Conservation (phyloP, 257 asterid species). For the Nicotiana tomentosiformis region DNA sequence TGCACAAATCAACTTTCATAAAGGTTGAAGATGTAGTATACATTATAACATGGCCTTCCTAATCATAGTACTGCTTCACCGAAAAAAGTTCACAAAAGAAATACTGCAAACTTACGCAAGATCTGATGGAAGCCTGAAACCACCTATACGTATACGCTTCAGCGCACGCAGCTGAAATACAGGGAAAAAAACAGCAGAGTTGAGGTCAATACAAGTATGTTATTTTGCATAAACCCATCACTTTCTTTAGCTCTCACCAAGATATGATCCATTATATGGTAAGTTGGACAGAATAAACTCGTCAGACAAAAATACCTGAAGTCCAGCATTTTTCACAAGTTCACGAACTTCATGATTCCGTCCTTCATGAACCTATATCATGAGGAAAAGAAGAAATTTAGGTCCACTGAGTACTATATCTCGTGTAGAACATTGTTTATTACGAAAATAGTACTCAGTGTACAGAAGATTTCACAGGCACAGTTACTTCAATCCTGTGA, state of each 20-base stretch:
- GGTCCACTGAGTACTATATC: not conserved
- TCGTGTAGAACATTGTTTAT: too few relatives aligned
- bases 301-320: slow-evolving; percentile 54
- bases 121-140: slow-evolving; percentile 88
- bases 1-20: not conserved
- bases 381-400: not conserved
- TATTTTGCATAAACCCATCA: not conserved
- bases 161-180: slow-evolving; percentile 71
- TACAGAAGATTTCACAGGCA: too few relatives aligned
- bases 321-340: slow-evolving; percentile 95
- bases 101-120: slow-evolving; percentile 61
- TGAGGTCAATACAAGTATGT: not conserved
- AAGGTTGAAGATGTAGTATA: not conserved
- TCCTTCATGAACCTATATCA: slow-evolving; percentile 90
- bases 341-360: slow-evolving; percentile 98
- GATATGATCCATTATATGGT: not conserved
- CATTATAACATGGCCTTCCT: not conserved
- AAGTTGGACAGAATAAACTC: not conserved
- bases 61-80: not conserved
- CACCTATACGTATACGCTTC: slow-evolving; percentile 89
- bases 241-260: not conserved
- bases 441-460: too few relatives aligned
- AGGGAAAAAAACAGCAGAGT: not conserved
- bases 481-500: too few relatives aligned
- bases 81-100: not conserved